Evolutionary conservation across 805 yeast species (phyloP).

Genomic region (Schwanniomyces vanrijiae): DNA sequence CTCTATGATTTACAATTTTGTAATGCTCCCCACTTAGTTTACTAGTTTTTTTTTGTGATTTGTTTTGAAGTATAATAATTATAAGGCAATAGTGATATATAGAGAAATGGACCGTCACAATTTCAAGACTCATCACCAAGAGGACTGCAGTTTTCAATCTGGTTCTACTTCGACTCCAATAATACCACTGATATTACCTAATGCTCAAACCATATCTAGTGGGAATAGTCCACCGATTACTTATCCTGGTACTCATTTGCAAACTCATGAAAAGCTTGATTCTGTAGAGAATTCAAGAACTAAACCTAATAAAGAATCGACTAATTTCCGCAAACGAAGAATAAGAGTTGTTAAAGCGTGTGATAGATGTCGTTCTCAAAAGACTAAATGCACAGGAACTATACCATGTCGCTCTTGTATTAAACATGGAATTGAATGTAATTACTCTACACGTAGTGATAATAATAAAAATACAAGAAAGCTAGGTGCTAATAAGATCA

Average conservation of each 20-base stretch:
- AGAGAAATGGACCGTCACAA: too few species aligned
- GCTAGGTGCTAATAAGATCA: conserved; percentile 5
- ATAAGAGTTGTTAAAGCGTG: conserved; percentile 53
- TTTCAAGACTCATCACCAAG: too few species aligned
- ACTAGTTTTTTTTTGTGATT: too few species aligned
- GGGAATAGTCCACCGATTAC: neutral
- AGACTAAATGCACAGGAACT: conserved; percentile 56
- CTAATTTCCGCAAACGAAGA: conserved; percentile 12
- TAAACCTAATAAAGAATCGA: neutral
- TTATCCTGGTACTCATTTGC: neutral
- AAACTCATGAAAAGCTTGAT: neutral
- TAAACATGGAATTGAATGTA: conserved; percentile 32
- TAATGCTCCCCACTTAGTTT: too few species aligned
- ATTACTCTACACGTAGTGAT: conserved; percentile 11
- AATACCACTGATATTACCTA: neutral
- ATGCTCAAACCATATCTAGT: neutral
- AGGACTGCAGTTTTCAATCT: neutral
- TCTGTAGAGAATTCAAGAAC: neutral
- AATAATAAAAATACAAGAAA: conserved; percentile 1
- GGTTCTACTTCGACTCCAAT: neutral
- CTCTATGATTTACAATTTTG: too few species aligned
- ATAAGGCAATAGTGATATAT: too few species aligned
- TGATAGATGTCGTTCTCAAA: conserved; percentile 51
- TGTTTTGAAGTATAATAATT: too few species aligned
- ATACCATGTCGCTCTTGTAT: conserved; percentile 50